phyloP scores from a whole-genome alignment of 805 yeast species.

The Yarrowia sp. region DNA sequence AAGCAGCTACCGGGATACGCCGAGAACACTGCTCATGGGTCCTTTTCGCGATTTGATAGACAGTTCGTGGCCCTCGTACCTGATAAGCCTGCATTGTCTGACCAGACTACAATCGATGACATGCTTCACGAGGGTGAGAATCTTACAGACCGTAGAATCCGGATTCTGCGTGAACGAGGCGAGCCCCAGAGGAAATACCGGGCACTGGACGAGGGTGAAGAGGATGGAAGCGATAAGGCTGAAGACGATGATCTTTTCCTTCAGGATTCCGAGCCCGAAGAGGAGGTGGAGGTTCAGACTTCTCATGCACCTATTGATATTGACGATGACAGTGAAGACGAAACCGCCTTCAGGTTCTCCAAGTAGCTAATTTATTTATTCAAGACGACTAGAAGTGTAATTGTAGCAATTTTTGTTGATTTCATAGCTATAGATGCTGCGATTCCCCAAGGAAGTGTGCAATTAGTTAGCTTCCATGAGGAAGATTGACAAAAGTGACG shows the following conservation, averaged over 20 bases:
- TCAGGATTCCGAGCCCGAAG: neutral
- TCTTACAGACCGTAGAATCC: conserved; percentile 1
- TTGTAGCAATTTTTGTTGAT: no score
- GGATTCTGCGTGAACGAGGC: neutral
- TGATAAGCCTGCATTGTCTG: neutral
- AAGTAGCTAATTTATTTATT: conserved; percentile 1
- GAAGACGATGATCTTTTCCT: neutral
- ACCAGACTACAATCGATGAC: neutral
- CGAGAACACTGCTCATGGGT: neutral
- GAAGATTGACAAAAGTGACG: no score
- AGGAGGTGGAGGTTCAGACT: neutral
- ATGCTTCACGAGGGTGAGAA: neutral
- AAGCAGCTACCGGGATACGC: neutral
- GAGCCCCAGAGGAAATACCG: conserved; percentile 1
- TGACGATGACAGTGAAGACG: conserved; percentile 19
- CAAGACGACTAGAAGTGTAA: neutral
- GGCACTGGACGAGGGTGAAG: neutral
- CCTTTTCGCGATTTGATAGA: conserved; percentile 8
- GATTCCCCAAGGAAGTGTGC: no score
- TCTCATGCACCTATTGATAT: neutral
- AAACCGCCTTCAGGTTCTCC: conserved; percentile 9
- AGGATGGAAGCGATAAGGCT: neutral
- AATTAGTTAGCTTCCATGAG: no score
- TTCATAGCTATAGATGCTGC: no score
- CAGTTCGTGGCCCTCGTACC: neutral